phyloP scores from a whole-genome alignment of 495 filamentous ascomycete species.

The Penicillium silybi region DNA sequence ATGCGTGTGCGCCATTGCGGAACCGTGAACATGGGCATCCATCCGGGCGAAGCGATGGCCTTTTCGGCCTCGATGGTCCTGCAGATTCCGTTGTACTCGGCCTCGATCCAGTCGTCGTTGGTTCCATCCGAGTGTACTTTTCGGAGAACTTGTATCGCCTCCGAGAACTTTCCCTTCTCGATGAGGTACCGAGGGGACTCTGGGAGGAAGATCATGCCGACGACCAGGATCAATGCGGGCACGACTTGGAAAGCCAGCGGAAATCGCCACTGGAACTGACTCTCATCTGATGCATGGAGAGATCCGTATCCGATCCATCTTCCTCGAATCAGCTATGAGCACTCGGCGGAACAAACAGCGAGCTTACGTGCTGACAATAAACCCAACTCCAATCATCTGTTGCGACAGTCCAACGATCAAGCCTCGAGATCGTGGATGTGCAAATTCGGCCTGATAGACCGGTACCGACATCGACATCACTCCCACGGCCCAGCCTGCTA shows the following conservation, averaged over 20 bases:
- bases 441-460: conserved; percentile 54
- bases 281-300: conserved; percentile 35
- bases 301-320: conserved; percentile 58
- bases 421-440: conserved; percentile 49
- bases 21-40: conserved; percentile 50
- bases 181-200: conserved; percentile 55
- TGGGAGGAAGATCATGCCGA: conserved; percentile 50
- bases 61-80: conserved; percentile 47
- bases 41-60: conserved; percentile 37
- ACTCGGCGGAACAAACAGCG: too few species aligned
- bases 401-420: conserved; percentile 56
- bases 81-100: conserved; percentile 47
- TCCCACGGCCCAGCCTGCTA: conserved; percentile 60
- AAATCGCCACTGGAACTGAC: conserved; percentile 52
- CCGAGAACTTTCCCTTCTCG: conserved; percentile 41
- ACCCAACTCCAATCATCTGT: conserved; percentile 57
- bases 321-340: not conserved
- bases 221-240: conserved; percentile 38
- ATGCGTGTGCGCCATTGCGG: conserved; percentile 48
- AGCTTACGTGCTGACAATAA: conserved; percentile 46
- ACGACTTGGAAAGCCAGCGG: conserved; percentile 52
- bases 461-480: conserved; percentile 56
- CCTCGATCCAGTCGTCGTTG: conserved; percentile 47
- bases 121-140: conserved; percentile 48
- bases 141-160: conserved; percentile 45